These are phyloP conservation scores for Nakazawaea peltata DNA, from an alignment of 805 yeast genomes.

Conservation along the genomic window DNA sequence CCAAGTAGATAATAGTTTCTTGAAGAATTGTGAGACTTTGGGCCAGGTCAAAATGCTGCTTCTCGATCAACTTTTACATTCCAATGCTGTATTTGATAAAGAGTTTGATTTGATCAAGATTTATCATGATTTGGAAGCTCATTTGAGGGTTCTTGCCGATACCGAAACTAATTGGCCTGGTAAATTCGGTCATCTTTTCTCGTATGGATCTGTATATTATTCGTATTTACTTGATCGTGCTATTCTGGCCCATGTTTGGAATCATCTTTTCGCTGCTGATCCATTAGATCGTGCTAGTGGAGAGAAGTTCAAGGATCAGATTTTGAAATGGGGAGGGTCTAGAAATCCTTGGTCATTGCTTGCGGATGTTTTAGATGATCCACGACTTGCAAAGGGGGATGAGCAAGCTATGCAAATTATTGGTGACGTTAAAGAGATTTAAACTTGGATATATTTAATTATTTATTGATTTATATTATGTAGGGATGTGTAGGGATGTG, in stretches of 20 bases:
- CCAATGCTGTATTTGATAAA: constrained; percentile 28
- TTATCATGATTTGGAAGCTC: constrained; percentile 59
- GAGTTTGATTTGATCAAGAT: constrained; percentile 49
- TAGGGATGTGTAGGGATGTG: background rate
- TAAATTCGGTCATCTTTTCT: constrained; percentile 84
- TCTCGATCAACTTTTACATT: constrained; percentile 76
- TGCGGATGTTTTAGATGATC: constrained; percentile 67
- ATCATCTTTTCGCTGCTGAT: constrained; percentile 55
- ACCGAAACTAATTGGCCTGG: constrained; percentile 82
- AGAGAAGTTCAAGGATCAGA: constrained; percentile 56
- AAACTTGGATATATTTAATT: background rate
- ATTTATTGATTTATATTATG: background rate
- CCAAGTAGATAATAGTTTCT: constrained; percentile 40
- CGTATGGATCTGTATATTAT: constrained; percentile 92
- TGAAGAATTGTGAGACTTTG: constrained; percentile 67
- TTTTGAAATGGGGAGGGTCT: constrained; percentile 91
- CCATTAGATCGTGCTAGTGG: constrained; percentile 76
- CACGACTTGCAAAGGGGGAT: constrained; percentile 58
- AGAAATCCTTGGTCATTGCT: constrained; percentile 83
- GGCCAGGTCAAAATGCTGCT: constrained; percentile 88
- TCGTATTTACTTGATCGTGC: constrained; percentile 89
- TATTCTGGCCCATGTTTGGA: constrained; percentile 82
- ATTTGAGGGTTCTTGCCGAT: constrained; percentile 58
- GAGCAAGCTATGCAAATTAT: constrained; percentile 56
- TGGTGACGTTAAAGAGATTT: constrained; percentile 20